Conservation (phyloP, 768 basidiomycete species). For the Phallus indusiatus region DNA sequence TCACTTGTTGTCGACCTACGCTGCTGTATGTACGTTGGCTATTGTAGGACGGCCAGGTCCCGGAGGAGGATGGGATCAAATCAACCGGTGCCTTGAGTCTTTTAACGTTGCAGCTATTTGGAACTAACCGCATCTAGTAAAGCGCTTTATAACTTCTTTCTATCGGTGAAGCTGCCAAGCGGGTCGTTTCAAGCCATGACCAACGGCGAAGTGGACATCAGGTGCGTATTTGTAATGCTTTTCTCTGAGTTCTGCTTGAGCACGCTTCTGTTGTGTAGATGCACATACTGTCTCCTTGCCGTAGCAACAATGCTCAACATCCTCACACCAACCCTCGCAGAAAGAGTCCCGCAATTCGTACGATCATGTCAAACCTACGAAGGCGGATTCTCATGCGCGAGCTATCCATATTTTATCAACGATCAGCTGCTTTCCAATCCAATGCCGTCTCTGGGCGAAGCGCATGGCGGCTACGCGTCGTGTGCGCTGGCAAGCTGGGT, state of each 20-base stretch:
- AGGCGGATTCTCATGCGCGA: conserved; percentile 82
- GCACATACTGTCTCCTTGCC: conserved; percentile 85
- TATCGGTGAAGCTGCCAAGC: conserved; percentile 85
- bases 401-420: conserved; percentile 51
- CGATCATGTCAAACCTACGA: conserved; percentile 95
- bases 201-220: conserved; percentile 88
- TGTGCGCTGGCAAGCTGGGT: conserved; percentile 84
- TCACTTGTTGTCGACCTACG: conserved; percentile 87
- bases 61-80: conserved; percentile 77
- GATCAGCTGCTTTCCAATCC: conserved; percentile 28
- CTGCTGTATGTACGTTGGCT: conserved; percentile 73
- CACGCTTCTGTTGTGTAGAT: conserved; percentile 35
- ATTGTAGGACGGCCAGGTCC: conserved; percentile 68
- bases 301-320: conserved; percentile 77
- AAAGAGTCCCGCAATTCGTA: conserved; percentile 68
- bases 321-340: conserved; percentile 79
- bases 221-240: conserved; percentile 36
- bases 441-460: conserved; percentile 82
- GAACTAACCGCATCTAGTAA: conserved; percentile 31
- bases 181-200: conserved; percentile 87
- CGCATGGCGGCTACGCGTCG: conserved; percentile 96
- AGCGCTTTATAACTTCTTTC: conserved; percentile 80
- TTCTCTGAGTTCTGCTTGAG: not conserved
- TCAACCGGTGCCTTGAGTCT: conserved; percentile 54
- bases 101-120: not conserved